Evolutionary conservation across 257 asterid species (phyloP).

Genomic region (Gentiana dahurica): DNA sequence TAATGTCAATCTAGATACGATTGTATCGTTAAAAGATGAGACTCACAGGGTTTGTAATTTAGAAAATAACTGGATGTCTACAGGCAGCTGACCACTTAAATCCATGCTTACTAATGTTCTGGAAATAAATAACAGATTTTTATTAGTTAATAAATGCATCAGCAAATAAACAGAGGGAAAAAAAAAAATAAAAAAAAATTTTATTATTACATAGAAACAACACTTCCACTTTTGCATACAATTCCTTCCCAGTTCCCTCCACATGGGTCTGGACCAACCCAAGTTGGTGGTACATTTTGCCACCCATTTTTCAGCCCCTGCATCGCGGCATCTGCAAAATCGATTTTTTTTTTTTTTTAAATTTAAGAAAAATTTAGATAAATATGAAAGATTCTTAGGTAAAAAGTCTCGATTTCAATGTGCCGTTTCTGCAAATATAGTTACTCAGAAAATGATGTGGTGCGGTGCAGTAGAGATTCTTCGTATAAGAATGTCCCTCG

Average conservation of each 20-base stretch:
- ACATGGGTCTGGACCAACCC: constrained; percentile 70
- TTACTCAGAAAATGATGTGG: too few relatives aligned
- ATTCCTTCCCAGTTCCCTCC: constrained; percentile 61
- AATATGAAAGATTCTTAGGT: too few relatives aligned
- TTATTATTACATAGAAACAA: constrained; percentile 40
- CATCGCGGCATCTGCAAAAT: constrained; percentile 41
- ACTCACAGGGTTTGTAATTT: constrained; percentile 70
- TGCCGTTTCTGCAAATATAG: too few relatives aligned
- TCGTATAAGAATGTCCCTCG: too few relatives aligned
- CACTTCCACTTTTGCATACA: constrained; percentile 29
- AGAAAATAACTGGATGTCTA: constrained; percentile 48
- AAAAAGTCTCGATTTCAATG: too few relatives aligned
- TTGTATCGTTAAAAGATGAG: neutral
- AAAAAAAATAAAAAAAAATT: neutral
- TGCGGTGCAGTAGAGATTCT: too few relatives aligned
- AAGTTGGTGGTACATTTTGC: constrained; percentile 56
- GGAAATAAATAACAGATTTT: constrained; percentile 10
- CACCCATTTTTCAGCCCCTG: constrained; percentile 29
- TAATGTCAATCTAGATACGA: too few relatives aligned
- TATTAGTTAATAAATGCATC: neutral
- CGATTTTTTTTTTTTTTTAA: neutral
- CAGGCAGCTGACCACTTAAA: constrained; percentile 52
- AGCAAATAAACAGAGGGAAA: neutral
- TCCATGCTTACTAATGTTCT: constrained; percentile 54
- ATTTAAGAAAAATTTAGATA: too few relatives aligned